phyloP scores from a whole-genome alignment of 192 early-diverging fungal species.

The Chytriomyces sp. region DNA sequence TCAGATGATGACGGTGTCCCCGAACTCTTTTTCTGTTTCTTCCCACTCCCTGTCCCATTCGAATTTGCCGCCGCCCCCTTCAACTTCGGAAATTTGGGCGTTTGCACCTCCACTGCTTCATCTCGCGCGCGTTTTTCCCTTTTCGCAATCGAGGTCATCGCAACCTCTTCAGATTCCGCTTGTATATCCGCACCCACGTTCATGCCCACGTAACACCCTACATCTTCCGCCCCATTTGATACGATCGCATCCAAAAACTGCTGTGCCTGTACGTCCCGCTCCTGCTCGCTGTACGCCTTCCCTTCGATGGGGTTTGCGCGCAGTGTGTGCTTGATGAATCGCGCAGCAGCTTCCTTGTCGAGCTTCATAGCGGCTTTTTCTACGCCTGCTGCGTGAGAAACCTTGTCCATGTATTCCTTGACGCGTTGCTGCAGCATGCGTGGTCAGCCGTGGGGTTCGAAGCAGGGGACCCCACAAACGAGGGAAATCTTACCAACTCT shows the following conservation, averaged over 20 bases:
- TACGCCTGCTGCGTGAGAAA: neutral
- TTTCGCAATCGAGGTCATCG: too few relatives aligned
- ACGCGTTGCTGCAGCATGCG: constrained; percentile 16
- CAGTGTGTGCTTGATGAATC: constrained; percentile 32
- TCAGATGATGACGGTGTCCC: too few relatives aligned
- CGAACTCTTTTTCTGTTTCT: too few relatives aligned
- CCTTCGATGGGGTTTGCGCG: constrained; percentile 14
- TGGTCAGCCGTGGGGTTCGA: too few relatives aligned
- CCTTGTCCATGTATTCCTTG: constrained; percentile 26
- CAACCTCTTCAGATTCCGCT: too few relatives aligned
- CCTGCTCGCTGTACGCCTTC: neutral
- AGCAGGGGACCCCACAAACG: neutral
- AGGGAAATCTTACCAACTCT: constrained; percentile 10
- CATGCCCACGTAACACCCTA: neutral
- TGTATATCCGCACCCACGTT: too few relatives aligned
- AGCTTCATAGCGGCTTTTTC: constrained; percentile 3
- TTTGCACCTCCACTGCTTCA: too few relatives aligned
- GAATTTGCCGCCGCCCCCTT: too few relatives aligned
- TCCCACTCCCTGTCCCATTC: too few relatives aligned
- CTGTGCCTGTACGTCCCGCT: neutral
- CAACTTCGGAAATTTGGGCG: too few relatives aligned
- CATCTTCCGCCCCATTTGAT: neutral
- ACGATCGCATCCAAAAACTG: constrained; percentile 1
- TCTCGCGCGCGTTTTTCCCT: too few relatives aligned
- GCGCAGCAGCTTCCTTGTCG: constrained; percentile 22